A percentile compares a stretch with the other conserved stretches of the same genome.
phyloP scores from a whole-genome alignment of 2,329 filamentous ascomycete species.

The Elsinoe fawcettii region DNA sequence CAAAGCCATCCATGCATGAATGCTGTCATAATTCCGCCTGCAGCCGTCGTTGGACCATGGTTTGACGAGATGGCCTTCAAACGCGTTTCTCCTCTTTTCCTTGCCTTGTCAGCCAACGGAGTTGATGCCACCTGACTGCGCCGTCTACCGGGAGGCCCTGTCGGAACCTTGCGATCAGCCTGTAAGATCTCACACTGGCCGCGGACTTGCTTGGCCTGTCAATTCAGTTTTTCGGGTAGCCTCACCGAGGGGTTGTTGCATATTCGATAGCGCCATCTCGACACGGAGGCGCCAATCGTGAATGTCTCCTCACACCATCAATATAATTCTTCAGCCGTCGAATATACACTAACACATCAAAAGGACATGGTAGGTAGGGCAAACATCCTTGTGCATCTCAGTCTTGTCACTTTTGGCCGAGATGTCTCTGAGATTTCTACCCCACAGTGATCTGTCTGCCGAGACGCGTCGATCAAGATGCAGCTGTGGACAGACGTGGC shows the following conservation, averaged over 20 bases:
- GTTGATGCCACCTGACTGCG: constrained; percentile 5
- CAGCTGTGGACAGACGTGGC: neutral
- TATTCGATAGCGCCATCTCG: constrained; percentile 13
- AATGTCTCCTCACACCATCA: neutral
- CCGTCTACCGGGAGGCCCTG: neutral
- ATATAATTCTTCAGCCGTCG: neutral
- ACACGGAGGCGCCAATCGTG: constrained; percentile 3
- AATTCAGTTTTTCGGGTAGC: neutral
- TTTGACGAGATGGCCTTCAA: neutral
- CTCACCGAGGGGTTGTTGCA: neutral
- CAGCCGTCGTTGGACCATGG: constrained; percentile 11
- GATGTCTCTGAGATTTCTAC: constrained; percentile 13
- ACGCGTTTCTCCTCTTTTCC: neutral
- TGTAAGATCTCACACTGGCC: neutral
- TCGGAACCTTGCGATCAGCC: constrained; percentile 8
- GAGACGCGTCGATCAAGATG: constrained; percentile 4
- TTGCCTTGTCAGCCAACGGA: neutral
- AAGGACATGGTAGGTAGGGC: neutral
- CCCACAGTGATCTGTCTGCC: constrained; percentile 11
- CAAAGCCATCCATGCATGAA: neutral
- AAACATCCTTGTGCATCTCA: constrained; percentile 9
- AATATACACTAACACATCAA: neutral
- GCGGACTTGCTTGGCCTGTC: neutral
- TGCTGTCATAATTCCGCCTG: constrained; percentile 9
- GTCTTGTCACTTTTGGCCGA: constrained; percentile 4